Base-by-base conservation (phyloP, 306 rosid species). In the Dalbergia cochinchinensis region DNA sequence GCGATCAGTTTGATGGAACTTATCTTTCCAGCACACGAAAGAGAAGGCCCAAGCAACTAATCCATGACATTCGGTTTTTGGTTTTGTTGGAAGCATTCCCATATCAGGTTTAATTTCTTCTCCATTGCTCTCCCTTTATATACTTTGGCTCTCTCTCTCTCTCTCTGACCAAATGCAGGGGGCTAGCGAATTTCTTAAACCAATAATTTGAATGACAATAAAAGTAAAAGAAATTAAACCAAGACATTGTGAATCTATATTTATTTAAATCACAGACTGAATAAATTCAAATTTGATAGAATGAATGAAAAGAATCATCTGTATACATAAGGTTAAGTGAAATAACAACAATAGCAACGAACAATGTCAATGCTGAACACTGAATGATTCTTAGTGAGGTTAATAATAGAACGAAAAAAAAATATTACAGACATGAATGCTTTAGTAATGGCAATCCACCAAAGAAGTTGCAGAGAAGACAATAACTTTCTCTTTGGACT, bases 371-470 rank as follows among this genome's bases (percentile, higher is more conserved):
- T 71, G 22, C 41, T 66, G 66, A 80, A 82, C 63, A 58, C 74
- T 48, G 14, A 48, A 13, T 48, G 6, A 48, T 11, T 48, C 6
- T 11, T 48, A 26, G 79, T 73, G 50, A 33, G 57, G 70, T 14
- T 31, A 85, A 65, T 65, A 31, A 18, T 16, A 37, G 39, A 19
- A 26, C 13, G 11, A 26, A 69, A 37, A 4, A 0, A 58, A 26
- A 1, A 26, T 1, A 26, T 26, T 26, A 60, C 73, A 26, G 65
- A 55, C 8, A 33, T 53, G 55, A 55, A 47, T 26, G 31, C 26
- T 60, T 87, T 61, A 94, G 83, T 92, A 89, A 82, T 92, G 94
- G 76, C 96, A 90, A 88, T 87, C 92, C 90, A 92, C 96, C 81
- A 94, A 48, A 58, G 97, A 80, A 33, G 96, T 83, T 5, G 97